phyloP scores from a whole-genome alignment of 805 yeast species.

The Wickerhamomyces mucosus region DNA sequence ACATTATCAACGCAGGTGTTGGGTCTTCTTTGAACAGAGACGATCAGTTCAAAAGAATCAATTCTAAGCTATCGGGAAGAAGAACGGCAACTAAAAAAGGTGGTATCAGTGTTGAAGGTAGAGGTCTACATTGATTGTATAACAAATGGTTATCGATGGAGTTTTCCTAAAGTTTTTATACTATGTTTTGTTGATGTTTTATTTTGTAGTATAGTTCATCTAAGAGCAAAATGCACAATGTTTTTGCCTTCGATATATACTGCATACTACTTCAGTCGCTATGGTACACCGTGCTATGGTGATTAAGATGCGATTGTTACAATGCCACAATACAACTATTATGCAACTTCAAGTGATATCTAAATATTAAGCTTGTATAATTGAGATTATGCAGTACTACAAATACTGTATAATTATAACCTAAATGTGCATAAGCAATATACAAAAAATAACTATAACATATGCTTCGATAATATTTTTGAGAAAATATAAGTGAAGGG shows the following conservation, averaged over 20 bases:
- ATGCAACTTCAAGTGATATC: no score
- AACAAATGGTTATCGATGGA: background rate
- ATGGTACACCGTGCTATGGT: no score
- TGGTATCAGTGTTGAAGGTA: constrained; percentile 65
- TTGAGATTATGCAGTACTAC: no score
- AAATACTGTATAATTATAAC: no score
- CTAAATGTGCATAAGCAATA: constrained; percentile 21
- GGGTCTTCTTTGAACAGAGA: constrained; percentile 48
- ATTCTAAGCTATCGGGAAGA: constrained; percentile 27
- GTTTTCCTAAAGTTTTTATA: constrained; percentile 3
- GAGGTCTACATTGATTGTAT: constrained; percentile 6
- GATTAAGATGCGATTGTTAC: no score
- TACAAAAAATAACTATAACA: constrained; percentile 14
- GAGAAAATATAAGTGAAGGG: background rate
- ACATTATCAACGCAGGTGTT: constrained; percentile 32
- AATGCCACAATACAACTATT: no score
- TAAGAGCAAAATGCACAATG: background rate
- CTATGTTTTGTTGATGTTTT: background rate
- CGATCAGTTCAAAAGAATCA: constrained; percentile 75
- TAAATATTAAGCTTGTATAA: no score
- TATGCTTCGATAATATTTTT: constrained; percentile 2
- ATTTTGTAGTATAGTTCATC: no score
- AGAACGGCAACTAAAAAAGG: constrained; percentile 36
- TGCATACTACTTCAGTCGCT: no score
- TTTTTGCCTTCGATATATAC: background rate